A percentile compares a stretch with the other conserved stretches of the same genome.
These are phyloP conservation scores for Rhizophagus sp. DNA, from an alignment of 192 early-diverging fungal species.

Conservation along the genomic window DNA sequence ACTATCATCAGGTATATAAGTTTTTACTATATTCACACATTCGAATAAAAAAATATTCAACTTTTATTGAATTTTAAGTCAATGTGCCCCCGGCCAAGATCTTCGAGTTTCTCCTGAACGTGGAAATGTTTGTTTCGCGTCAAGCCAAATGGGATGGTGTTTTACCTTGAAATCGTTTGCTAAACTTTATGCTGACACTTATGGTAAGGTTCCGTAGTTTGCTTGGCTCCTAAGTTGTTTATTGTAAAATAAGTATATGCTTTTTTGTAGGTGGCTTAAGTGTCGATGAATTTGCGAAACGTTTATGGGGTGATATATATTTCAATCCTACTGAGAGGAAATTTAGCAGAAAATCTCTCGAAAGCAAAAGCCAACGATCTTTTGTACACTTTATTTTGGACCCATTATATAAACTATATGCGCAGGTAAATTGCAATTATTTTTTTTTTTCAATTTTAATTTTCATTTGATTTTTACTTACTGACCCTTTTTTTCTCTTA, in stretches of 20 bases:
- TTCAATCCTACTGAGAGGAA: slow-evolving; percentile 77
- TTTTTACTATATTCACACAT: not conserved
- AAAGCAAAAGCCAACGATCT: slow-evolving; percentile 64
- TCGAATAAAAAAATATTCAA: not conserved
- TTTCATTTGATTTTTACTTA: not conserved
- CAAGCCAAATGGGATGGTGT: slow-evolving; percentile 87
- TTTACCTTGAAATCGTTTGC: slow-evolving; percentile 94
- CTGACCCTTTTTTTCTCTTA: not conserved
- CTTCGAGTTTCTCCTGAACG: slow-evolving; percentile 87
- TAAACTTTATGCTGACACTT: slow-evolving; percentile 81
- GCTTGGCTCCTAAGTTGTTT: not conserved
- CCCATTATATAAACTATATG: slow-evolving; percentile 93
- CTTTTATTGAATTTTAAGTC: slow-evolving; percentile 30
- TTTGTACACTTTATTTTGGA: slow-evolving; percentile 97
- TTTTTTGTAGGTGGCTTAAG: slow-evolving; percentile 57
- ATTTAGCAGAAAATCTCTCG: slow-evolving; percentile 75
- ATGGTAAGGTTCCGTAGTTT: slow-evolving; percentile 46
- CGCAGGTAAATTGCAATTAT: slow-evolving; percentile 60
- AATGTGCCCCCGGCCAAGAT: slow-evolving; percentile 44
- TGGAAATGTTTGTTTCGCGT: slow-evolving; percentile 96
- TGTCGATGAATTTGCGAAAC: slow-evolving; percentile 79
- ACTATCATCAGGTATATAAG: slow-evolving; percentile 58
- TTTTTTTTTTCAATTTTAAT: not conserved
- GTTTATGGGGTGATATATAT: slow-evolving; percentile 97
- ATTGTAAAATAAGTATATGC: slow-evolving; percentile 8